Evolutionary conservation across 805 yeast genomes (phyloP), one percentile per base, ranked within the genome.

Genomic region (Lachancea lanzarotensis): DNA sequence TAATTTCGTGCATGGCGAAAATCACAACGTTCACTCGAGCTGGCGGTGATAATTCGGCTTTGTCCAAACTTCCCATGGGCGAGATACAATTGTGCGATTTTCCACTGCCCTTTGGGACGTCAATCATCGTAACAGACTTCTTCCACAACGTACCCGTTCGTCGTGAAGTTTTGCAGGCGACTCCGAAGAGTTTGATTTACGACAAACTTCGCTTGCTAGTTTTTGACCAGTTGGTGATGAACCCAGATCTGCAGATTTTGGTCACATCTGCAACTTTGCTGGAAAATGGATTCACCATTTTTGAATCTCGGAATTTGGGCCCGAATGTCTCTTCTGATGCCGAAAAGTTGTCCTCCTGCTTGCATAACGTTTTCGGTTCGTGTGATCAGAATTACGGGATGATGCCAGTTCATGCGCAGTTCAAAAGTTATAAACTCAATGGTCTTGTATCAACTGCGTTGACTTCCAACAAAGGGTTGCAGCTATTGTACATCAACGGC

Each of bases 11-110:
- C 0, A 54, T 77, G 6, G 66, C 81, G 0, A 59, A 69, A 12
- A 47, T 79, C n/a, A 54, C 69, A 0, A 59, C 86, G 1, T 57
- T 70, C 1, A 74, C 91, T 0, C 75, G 73, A 47, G 51, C 62
- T 0, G 46, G 44, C 13, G 60, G 55, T 5, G 59, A 51, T 15
- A 13, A 3, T n/a, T 43, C 61, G 59, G 38, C 54, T 57, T 6
- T 50, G 66, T 0, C 69, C 68, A 59, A 22, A 22, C 19, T 19
- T 39, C 53, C 38, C 47, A 55, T 17, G 22, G 40, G 32, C 13
- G 15, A 32, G 20, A 40, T 32, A 17, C 38, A 32, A 33, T 15
- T 22, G 25, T 25, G 17, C 19, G 35, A 34, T 16, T 30, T 22
- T 22, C 5, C 33, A 5, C 8, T 29, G 13, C n/a, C 27, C 5